Evolutionary conservation across 2,329 filamentous ascomycete species (phyloP).

Genomic region (Cladophialophora chaetospira): DNA sequence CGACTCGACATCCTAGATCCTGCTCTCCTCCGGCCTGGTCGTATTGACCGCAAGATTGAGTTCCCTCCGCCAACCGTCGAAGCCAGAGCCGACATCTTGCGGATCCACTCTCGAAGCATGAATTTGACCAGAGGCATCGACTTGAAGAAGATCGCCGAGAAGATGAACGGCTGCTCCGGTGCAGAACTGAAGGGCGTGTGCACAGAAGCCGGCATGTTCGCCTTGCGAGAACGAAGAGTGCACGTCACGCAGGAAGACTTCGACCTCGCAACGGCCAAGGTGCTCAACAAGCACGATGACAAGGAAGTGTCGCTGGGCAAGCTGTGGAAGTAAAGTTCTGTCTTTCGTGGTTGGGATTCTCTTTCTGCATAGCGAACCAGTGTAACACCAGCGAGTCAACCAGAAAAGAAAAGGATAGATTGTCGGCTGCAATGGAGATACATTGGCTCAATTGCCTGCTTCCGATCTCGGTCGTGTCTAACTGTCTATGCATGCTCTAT

Average conservation of each 20-base stretch:
- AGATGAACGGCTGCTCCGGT: conserved; percentile 99
- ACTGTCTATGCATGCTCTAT: conserved; percentile 7
- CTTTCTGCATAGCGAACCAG: conserved; percentile 16
- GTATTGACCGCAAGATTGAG: conserved; percentile 98
- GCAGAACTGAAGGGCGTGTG: conserved; percentile 98
- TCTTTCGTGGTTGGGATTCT: conserved; percentile 2
- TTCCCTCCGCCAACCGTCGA: conserved; percentile 97
- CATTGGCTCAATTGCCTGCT: not conserved
- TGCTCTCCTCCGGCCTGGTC: conserved; percentile 88
- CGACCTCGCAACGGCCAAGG: conserved; percentile 96
- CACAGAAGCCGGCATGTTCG: conserved; percentile 98
- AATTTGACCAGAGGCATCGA: conserved; percentile 97
- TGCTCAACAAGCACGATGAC: conserved; percentile 99
- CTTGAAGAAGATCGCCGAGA: conserved; percentile 96
- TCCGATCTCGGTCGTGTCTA: conserved; percentile 2
- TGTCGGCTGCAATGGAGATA: not conserved
- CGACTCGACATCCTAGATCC: conserved; percentile 96
- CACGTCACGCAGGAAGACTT: conserved; percentile 99
- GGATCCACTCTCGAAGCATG: conserved; percentile 98
- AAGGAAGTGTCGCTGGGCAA: conserved; percentile 92
- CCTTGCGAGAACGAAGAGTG: conserved; percentile 88
- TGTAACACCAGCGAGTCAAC: conserved; percentile 15
- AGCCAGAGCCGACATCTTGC: conserved; percentile 93
- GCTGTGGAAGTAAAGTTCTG: conserved; percentile 67
- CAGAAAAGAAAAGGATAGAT: conserved; percentile 15